Evolutionary conservation across 2,329 filamentous ascomycete genomes (phyloP).

Genomic region (Polytolypa hystricis): DNA sequence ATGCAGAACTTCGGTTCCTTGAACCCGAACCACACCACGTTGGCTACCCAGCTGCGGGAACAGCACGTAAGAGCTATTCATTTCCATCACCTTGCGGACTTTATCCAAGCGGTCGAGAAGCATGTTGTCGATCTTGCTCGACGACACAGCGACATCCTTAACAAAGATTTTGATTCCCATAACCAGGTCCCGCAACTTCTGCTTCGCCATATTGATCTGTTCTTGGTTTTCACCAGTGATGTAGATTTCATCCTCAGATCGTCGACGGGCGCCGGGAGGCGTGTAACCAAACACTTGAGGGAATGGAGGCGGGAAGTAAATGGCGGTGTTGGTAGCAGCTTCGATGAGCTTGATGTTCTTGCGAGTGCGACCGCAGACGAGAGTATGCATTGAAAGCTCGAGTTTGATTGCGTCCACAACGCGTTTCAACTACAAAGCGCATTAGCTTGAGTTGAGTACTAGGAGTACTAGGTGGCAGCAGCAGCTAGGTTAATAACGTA

Average conservation of each 20-base stretch:
- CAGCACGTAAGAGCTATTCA: conserved; percentile 88
- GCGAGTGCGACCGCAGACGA: conserved; percentile 83
- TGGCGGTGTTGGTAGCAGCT: conserved; percentile 86
- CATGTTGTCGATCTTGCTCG: conserved; percentile 91
- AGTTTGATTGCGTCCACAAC: conserved; percentile 68
- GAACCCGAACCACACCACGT: conserved; percentile 74
- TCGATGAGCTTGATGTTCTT: conserved; percentile 99
- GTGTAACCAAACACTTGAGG: conserved; percentile 84
- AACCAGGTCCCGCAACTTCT: conserved; percentile 78
- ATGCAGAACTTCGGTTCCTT: conserved; percentile 85
- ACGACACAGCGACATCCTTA: conserved; percentile 83
- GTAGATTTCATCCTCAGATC: conserved; percentile 82
- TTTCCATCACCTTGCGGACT: conserved; percentile 94
- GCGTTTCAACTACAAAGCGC: conserved; percentile 36
- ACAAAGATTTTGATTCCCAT: conserved; percentile 70
- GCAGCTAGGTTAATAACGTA: conserved; percentile 34
- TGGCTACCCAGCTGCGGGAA: conserved; percentile 81
- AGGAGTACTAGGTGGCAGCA: conserved; percentile 17
- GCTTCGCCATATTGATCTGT: conserved; percentile 77
- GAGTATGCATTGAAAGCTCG: conserved; percentile 77
- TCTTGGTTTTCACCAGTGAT: conserved; percentile 85
- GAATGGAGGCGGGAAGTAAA: conserved; percentile 95
- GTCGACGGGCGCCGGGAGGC: conserved; percentile 66
- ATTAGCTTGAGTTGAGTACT: conserved; percentile 4
- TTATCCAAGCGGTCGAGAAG: conserved; percentile 86